Evolutionary conservation across 176 grass and related monocot species (phyloP).

Genomic region (Rhipidocladum racemiflorum): DNA sequence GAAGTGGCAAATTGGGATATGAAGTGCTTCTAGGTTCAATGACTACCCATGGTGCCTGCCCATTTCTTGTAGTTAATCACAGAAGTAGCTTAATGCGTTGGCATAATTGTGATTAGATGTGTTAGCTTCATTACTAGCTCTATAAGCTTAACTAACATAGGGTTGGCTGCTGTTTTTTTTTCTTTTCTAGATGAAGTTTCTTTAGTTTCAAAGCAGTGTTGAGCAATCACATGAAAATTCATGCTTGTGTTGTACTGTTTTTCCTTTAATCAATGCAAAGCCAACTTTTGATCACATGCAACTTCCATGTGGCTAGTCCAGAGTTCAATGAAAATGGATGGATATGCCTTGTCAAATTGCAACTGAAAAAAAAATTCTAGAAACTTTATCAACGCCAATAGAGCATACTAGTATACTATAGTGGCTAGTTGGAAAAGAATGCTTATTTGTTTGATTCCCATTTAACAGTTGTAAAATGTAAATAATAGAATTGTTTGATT

Average conservation of each 20-base stretch:
- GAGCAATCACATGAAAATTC: conserved; percentile 2
- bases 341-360: background rate
- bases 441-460: background rate
- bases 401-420: background rate
- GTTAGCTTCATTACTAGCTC: background rate
- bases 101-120: background rate
- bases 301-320: conserved; percentile 5
- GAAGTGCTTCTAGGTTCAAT: too few relatives aligned
- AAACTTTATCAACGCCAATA: background rate
- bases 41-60: too few relatives aligned
- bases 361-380: background rate
- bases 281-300: background rate
- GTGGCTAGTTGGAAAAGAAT: background rate
- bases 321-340: background rate
- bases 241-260: conserved; percentile 7
- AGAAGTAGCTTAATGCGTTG: background rate
- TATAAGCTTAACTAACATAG: background rate
- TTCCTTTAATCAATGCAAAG: conserved; percentile 22
- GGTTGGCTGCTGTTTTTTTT: background rate
- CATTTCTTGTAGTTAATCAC: too few relatives aligned
- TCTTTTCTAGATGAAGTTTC: background rate
- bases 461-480: too few relatives aligned
- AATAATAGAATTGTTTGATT: too few relatives aligned
- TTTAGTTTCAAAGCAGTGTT: background rate
- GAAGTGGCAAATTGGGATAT: too few relatives aligned